These are phyloP conservation scores for Rhodotorula kratochvilovae DNA, from an alignment of 768 basidiomycete species.

Conservation along the genomic window DNA sequence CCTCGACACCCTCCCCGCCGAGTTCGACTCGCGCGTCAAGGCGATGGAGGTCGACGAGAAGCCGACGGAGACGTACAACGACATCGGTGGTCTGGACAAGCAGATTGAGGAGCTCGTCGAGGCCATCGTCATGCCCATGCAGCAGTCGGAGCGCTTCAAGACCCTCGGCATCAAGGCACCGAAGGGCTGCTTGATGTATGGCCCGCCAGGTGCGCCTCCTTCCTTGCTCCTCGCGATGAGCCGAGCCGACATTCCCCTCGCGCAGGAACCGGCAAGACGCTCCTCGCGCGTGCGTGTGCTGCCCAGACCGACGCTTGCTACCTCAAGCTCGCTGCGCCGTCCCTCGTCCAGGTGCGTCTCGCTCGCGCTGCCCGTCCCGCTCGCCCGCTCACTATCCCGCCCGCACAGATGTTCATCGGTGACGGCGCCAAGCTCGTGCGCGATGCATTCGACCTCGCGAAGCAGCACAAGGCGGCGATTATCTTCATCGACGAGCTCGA, in stretches of 20 bases:
- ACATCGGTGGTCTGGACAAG: constrained; percentile 96
- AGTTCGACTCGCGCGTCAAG: constrained; percentile 96
- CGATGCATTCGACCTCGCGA: constrained; percentile 95
- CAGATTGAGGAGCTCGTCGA: constrained; percentile 98
- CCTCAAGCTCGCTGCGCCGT: constrained; percentile 93
- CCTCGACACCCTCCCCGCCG: constrained; percentile 88
- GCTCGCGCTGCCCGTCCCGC: background rate
- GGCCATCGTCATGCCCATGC: constrained; percentile 97
- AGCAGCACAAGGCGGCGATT: constrained; percentile 90
- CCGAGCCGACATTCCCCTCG: background rate
- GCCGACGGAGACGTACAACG: constrained; percentile 93
- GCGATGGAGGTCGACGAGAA: constrained; percentile 99
- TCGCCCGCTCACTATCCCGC: background rate
- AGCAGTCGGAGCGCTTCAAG: constrained; percentile 97
- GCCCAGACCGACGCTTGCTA: constrained; percentile 98
- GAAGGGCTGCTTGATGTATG: constrained; percentile 98
- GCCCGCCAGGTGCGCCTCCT: constrained; percentile 73
- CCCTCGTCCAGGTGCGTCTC: constrained; percentile 70
- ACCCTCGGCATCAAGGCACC: constrained; percentile 95
- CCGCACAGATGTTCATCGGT: constrained; percentile 83
- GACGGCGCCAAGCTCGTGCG: constrained; percentile 98
- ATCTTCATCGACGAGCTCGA: constrained; percentile 98
- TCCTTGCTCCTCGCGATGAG: background rate
- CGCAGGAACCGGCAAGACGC: constrained; percentile 88
- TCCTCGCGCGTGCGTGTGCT: constrained; percentile 94